A percentile compares a stretch with the other conserved stretches of the same genome.
phyloP scores from a whole-genome alignment of 352 stramenopile genomes.

The Phytophthora lateralis region DNA sequence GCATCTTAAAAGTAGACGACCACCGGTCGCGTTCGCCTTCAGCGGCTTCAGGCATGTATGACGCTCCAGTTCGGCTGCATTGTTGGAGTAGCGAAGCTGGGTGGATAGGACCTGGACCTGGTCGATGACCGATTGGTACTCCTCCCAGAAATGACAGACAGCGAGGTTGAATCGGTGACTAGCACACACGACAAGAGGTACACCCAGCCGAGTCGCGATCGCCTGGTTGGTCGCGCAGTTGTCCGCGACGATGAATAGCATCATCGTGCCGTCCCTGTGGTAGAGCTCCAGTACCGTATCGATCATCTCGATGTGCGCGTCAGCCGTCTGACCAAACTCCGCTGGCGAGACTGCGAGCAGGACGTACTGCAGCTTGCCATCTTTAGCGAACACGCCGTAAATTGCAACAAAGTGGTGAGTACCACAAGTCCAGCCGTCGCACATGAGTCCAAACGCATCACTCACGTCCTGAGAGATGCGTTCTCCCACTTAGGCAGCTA shows the following conservation, averaged over 20 bases:
- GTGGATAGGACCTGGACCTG: not conserved
- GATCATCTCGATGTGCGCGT: slow-evolving; percentile 12
- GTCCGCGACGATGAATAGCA: slow-evolving; percentile 9
- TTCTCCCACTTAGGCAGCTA: no score
- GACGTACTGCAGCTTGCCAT: not conserved
- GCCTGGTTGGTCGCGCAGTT: slow-evolving; percentile 13
- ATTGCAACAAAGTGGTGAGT: no score
- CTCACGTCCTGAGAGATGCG: no score
- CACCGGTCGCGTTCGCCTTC: not conserved
- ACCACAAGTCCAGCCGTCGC: no score
- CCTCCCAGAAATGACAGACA: not conserved
- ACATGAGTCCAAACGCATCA: no score
- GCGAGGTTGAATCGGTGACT: slow-evolving; percentile 9
- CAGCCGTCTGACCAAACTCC: slow-evolving; percentile 1
- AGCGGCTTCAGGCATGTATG: not conserved
- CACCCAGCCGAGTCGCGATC: not conserved
- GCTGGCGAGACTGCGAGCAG: not conserved
- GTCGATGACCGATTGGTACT: not conserved
- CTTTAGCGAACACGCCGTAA: slow-evolving; percentile 5
- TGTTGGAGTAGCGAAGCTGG: slow-evolving; percentile 1
- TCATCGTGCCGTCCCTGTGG: not conserved
- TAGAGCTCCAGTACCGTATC: not conserved
- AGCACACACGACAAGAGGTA: slow-evolving; percentile 5
- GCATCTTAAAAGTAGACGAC: slow-evolving; percentile 7
- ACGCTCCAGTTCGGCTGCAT: not conserved